A percentile compares a stretch with the other conserved stretches of the same genome.
Evolutionary conservation across 257 asterid genomes (phyloP).

Genomic region (Solanum megistacrolobum): DNA sequence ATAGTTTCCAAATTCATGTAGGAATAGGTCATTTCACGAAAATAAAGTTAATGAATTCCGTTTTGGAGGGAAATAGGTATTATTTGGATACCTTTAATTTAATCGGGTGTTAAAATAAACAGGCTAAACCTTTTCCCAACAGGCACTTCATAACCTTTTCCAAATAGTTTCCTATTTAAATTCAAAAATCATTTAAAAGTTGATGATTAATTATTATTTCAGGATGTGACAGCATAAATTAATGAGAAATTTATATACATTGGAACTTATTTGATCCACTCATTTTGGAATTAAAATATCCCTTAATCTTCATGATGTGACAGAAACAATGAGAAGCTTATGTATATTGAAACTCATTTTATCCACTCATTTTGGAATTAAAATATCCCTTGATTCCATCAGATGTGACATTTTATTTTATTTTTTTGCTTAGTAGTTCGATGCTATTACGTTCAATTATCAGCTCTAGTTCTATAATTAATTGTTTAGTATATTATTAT

Average conservation of each 20-base stretch:
- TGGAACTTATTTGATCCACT: neutral
- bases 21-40: neutral
- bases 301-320: neutral
- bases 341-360: neutral
- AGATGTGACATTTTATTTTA: neutral
- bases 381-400: neutral
- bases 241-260: neutral
- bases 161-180: neutral
- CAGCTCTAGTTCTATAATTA: neutral
- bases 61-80: neutral
- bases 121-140: neutral
- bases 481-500: neutral
- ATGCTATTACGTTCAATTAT: neutral
- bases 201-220: neutral
- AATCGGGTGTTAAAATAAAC: neutral
- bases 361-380: neutral
- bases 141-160: neutral
- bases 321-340: neutral
- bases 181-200: neutral
- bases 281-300: neutral
- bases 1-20: neutral
- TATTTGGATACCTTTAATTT: neutral
- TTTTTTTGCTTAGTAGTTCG: neutral
- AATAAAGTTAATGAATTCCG: neutral
- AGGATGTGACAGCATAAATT: neutral